Base-by-base conservation (phyloP, 768 basidiomycete genomes). In the Tephrocybe sp. region DNA sequence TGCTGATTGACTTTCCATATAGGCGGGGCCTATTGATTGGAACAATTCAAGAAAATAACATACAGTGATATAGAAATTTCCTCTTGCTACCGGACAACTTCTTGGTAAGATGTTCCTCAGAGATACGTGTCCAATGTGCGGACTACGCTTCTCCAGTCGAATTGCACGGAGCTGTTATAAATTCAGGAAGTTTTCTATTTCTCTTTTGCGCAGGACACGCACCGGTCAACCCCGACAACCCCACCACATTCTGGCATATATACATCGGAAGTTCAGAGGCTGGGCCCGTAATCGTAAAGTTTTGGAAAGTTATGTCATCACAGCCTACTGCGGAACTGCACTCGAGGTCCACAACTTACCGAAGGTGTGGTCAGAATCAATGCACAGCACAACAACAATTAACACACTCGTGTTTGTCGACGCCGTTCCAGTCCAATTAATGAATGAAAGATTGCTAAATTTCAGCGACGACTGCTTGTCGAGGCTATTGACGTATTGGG, bases 271-370 rank as follows among this genome's bases (percentile, higher is more conserved):
- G 56, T 36, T 69, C 57, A 4, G 71, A 72, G 7, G 46, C 53
- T 0, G 78, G 74, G 9, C 72, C 62, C 5, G 55, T 50, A 19
- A 80, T 65, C 39, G 70, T 59, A 42, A 78, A 76, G 37, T 69
- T 60, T 4, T 60, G 35, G 58, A 80, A 81, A 0, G 58, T 57
- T 18, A 80, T 71, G 40, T 73, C 62, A 12, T 68, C 63, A 52
- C 80, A 80, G 16, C 72, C 72, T 25, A 63, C 77, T 1, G 71
- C 74, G 0, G 74, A 52, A 54, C 76, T 79, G 63, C 80, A 81
- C 53, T 75, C 73, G 26, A 83, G 64, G 52, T 77, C 73, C 21
- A 80, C 69, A 35, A 79, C 78, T 78, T n/a, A n/a, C n/a, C n/a
- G 54, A 37, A n/a, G 24, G 42, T n/a, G 36, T 9, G 30, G 37